phyloP scores from a whole-genome alignment of 2,329 filamentous ascomycete species.

The Rhytidhysteron rufulum region DNA sequence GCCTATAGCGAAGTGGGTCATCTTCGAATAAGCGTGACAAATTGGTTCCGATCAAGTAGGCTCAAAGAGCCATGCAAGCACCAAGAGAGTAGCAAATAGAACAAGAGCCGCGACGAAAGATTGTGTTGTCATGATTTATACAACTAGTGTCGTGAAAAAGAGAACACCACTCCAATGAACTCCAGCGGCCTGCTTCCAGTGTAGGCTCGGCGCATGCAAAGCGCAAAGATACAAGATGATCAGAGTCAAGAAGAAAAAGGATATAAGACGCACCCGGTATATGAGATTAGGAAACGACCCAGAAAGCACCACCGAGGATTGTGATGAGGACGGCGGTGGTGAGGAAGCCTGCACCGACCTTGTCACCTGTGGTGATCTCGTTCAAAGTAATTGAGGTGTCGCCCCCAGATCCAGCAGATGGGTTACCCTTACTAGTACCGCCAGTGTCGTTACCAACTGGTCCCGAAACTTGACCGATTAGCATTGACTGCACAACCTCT shows the following conservation, averaged over 20 bases:
- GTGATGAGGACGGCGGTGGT: slow-evolving; percentile 57
- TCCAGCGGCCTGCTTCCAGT: not conserved
- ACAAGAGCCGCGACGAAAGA: not conserved
- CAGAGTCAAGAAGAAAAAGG: slow-evolving; percentile 1
- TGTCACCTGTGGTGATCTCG: slow-evolving; percentile 57
- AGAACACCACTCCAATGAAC: slow-evolving; percentile 1
- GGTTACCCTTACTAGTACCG: slow-evolving; percentile 49
- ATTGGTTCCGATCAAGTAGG: slow-evolving; percentile 2
- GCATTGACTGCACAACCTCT: slow-evolving; percentile 49
- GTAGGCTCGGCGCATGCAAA: not conserved
- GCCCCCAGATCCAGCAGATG: slow-evolving; percentile 33
- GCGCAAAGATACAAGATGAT: not conserved
- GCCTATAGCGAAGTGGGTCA: not conserved
- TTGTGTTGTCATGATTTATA: too few species aligned
- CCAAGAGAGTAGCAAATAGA: not conserved
- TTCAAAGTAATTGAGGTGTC: slow-evolving; percentile 26
- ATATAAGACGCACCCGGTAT: not conserved
- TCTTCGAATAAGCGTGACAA: slow-evolving; percentile 4
- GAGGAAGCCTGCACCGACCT: slow-evolving; percentile 63
- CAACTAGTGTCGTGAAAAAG: too few species aligned
- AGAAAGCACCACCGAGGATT: slow-evolving; percentile 54
- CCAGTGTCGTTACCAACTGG: slow-evolving; percentile 49
- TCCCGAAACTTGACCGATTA: slow-evolving; percentile 27
- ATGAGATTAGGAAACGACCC: slow-evolving; percentile 44
- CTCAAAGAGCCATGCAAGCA: not conserved